These are phyloP conservation scores for Heracleum sosnowskyi DNA, from an alignment of 129 eudicot genomes.

Conservation along the genomic window DNA sequence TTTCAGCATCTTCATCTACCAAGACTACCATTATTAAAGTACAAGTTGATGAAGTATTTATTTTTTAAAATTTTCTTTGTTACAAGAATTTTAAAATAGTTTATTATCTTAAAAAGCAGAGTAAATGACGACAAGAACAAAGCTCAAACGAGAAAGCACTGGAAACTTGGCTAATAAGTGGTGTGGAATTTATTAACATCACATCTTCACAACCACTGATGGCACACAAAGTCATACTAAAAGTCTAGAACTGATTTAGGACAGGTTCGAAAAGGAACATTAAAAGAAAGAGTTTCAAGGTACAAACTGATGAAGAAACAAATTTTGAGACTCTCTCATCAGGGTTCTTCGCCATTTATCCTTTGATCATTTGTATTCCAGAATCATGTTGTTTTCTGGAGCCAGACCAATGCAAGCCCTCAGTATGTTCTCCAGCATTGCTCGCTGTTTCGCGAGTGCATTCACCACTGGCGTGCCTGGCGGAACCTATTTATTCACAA, in stretches of 20 bases:
- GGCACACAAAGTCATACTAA: background rate
- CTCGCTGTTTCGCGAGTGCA: slow-evolving; percentile 92
- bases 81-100: too few relatives aligned
- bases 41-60: background rate
- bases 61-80: too few relatives aligned
- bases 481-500: slow-evolving; percentile 55
- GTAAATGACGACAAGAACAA: background rate
- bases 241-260: background rate
- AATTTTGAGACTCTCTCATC: background rate
- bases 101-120: too few relatives aligned
- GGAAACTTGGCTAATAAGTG: background rate
- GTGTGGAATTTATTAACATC: background rate
- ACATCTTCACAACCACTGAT: background rate
- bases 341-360: background rate
- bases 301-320: background rate
- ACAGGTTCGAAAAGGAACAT: background rate
- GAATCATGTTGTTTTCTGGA: slow-evolving; percentile 98
- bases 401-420: slow-evolving; percentile 99
- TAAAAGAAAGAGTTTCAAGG: background rate
- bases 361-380: slow-evolving; percentile 73
- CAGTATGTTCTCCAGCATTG: slow-evolving; percentile 94
- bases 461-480: slow-evolving; percentile 99
- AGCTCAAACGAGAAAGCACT: background rate
- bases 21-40: too few relatives aligned
- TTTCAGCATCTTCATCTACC: background rate